Evolutionary conservation across 2,329 filamentous ascomycete genomes (phyloP).

Genomic region (Botryotinia globosa): DNA sequence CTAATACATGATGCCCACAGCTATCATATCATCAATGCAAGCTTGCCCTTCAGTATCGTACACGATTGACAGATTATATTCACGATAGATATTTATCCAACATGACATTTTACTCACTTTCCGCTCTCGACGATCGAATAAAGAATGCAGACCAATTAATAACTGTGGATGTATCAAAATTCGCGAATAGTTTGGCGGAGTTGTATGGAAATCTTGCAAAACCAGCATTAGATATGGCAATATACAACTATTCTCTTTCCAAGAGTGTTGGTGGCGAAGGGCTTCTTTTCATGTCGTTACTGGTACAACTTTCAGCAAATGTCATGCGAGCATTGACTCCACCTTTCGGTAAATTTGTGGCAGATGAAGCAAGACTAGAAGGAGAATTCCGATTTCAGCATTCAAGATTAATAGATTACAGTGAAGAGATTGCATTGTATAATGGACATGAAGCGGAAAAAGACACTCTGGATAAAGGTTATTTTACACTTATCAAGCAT

Average conservation of each 20-base stretch:
- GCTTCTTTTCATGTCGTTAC: slow-evolving; percentile 88
- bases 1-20: slow-evolving; percentile 45
- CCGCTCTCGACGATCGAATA: slow-evolving; percentile 92
- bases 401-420: slow-evolving; percentile 90
- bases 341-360: slow-evolving; percentile 95
- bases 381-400: slow-evolving; percentile 97
- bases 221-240: slow-evolving; percentile 89
- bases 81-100: slow-evolving; percentile 96
- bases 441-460: slow-evolving; percentile 91
- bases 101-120: slow-evolving; percentile 96
- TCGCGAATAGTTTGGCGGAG: slow-evolving; percentile 91
- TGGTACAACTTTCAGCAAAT: slow-evolving; percentile 87
- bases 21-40: slow-evolving; percentile 96
- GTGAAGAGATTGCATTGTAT: slow-evolving; percentile 91
- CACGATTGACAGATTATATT: slow-evolving; percentile 87
- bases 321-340: slow-evolving; percentile 93
- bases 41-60: slow-evolving; percentile 87
- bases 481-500: slow-evolving; percentile 98
- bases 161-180: slow-evolving; percentile 92
- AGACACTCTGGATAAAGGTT: slow-evolving; percentile 94
- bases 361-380: slow-evolving; percentile 89
- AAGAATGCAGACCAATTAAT: slow-evolving; percentile 98
- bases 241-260: slow-evolving; percentile 93
- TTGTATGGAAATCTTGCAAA: slow-evolving; percentile 96
- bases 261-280: slow-evolving; percentile 95